These are phyloP conservation scores for Saccharomycopsis fermentans DNA, from an alignment of 805 yeast species.

Conservation along the genomic window DNA sequence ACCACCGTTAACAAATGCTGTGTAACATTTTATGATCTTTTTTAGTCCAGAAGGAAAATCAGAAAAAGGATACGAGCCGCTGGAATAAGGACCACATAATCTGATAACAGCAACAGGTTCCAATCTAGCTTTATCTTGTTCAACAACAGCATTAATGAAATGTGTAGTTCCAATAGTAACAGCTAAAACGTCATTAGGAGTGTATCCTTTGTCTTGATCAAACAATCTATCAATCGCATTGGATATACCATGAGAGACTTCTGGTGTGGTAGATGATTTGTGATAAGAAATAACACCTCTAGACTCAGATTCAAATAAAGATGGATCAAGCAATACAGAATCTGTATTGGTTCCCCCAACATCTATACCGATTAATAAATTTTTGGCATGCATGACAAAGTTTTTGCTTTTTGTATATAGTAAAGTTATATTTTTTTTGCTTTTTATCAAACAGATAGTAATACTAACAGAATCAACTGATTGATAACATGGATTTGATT, in stretches of 20 bases:
- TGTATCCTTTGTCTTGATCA: constrained; percentile 19
- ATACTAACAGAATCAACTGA: too few species aligned
- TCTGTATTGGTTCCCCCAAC: constrained; percentile 47
- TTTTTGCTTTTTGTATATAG: too few species aligned
- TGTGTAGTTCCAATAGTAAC: constrained; percentile 46
- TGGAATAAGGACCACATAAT: constrained; percentile 35
- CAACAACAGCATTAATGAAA: constrained; percentile 41
- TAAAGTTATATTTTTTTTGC: too few species aligned
- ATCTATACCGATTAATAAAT: constrained; percentile 33
- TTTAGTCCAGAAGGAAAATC: constrained; percentile 35
- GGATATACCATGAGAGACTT: constrained; percentile 35
- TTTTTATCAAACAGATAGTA: too few species aligned
- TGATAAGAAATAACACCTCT: constrained; percentile 33
- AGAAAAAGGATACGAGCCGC: constrained; percentile 31
- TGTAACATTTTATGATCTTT: constrained; percentile 28
- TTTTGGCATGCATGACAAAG: neutral
- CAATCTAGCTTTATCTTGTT: constrained; percentile 32
- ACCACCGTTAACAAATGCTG: constrained; percentile 33
- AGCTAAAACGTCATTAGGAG: constrained; percentile 28
- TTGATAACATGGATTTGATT: too few species aligned
- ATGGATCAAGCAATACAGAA: constrained; percentile 35
- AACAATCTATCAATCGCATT: constrained; percentile 29
- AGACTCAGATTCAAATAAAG: constrained; percentile 18
- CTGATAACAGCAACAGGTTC: constrained; percentile 38
- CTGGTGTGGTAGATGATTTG: constrained; percentile 35